Conservation (phyloP, 106 monocot species). For the Chionographis japonica region DNA sequence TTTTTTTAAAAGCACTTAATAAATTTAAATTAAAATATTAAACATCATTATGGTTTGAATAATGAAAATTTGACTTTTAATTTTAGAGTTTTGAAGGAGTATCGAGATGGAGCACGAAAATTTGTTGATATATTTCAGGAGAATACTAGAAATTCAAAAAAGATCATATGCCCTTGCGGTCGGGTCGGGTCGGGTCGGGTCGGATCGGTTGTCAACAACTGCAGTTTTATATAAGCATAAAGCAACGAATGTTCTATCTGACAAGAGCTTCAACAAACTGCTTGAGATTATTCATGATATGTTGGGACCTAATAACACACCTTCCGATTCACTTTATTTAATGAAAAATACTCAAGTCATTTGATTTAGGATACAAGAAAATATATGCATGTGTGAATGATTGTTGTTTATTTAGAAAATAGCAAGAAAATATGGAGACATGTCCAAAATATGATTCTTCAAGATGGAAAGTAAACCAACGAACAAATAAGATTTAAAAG, state of each 20-base stretch:
- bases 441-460: not conserved
- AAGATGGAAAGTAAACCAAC: not conserved
- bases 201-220: not conserved
- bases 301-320: not conserved
- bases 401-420: conserved; percentile 4
- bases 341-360: not conserved
- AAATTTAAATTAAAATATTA: no score
- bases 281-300: no score
- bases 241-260: no score
- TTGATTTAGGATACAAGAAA: not conserved
- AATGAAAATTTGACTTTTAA: no score
- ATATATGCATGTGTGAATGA: not conserved
- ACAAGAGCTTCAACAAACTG: no score
- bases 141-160: no score
- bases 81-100: no score
- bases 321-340: not conserved
- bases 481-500: not conserved
- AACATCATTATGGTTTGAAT: no score
- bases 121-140: no score
- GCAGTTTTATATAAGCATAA: not conserved
- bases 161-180: no score
- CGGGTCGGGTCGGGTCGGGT: not conserved
- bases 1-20: no score
- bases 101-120: no score
- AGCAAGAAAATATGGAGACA: not conserved